phyloP scores from a whole-genome alignment of 2,329 filamentous ascomycete species.

The Trichoderma hamatum region DNA sequence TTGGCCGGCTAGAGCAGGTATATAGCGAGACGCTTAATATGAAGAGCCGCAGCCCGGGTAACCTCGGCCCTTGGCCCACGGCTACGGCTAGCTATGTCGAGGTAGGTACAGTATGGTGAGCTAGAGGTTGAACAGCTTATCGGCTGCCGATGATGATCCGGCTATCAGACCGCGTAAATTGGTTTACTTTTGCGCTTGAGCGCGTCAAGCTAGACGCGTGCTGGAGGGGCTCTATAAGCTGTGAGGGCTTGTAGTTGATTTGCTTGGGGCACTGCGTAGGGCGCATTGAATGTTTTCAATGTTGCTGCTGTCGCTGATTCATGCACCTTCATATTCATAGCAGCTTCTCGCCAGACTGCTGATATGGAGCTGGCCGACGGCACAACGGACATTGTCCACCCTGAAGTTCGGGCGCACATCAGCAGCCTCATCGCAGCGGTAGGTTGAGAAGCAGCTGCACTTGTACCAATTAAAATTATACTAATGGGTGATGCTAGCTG shows the following conservation, averaged over 20 bases:
- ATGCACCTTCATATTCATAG: conserved; percentile 1
- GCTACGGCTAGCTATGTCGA: too few species aligned
- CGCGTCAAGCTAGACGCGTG: conserved; percentile 34
- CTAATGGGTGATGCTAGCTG: conserved; percentile 58
- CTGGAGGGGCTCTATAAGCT: conserved; percentile 18
- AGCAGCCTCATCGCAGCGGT: conserved; percentile 93
- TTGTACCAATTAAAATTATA: not conserved
- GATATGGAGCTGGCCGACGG: conserved; percentile 59
- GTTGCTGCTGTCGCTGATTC: not conserved
- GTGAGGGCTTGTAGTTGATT: not conserved
- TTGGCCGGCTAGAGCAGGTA: conserved; percentile 14
- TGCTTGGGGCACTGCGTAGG: not conserved
- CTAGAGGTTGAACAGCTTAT: conserved; percentile 12
- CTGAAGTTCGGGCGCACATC: conserved; percentile 89
- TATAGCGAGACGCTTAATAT: not conserved
- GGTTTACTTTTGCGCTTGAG: conserved; percentile 3
- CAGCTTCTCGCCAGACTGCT: conserved; percentile 5
- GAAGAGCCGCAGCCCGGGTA: conserved; percentile 41
- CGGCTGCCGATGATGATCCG: conserved; percentile 28
- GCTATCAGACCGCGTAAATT: conserved; percentile 28
- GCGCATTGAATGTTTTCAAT: not conserved
- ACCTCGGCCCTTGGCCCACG: conserved; percentile 45
- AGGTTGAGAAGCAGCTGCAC: conserved; percentile 44
- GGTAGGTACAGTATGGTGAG: not conserved
- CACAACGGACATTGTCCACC: conserved; percentile 71